phyloP scores from a whole-genome alignment of 768 basidiomycete species.

The Mycena haematopus region DNA sequence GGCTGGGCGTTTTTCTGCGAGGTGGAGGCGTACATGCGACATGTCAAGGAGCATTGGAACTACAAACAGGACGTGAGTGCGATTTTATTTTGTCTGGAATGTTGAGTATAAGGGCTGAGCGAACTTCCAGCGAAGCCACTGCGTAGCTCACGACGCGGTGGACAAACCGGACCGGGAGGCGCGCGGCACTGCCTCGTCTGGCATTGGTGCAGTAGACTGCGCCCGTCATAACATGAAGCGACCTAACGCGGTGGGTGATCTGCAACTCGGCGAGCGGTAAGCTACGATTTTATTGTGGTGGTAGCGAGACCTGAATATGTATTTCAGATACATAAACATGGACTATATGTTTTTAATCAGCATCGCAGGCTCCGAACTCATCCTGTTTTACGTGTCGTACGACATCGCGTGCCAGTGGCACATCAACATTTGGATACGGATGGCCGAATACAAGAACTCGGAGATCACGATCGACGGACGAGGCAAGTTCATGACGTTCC shows the following conservation, averaged over 20 bases:
- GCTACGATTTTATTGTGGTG: too few relatives aligned
- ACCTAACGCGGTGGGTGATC: slow-evolving; percentile 28
- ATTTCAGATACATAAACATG: slow-evolving; percentile 20
- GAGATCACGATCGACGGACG: not conserved
- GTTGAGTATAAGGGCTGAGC: not conserved
- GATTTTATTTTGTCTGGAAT: not conserved
- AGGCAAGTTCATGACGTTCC: slow-evolving; percentile 15
- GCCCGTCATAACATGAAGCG: slow-evolving; percentile 9
- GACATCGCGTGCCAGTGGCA: slow-evolving; percentile 33
- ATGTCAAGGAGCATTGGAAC: not conserved
- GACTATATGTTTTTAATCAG: slow-evolving; percentile 37
- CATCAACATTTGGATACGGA: slow-evolving; percentile 4
- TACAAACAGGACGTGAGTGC: not conserved
- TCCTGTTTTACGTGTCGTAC: slow-evolving; percentile 29
- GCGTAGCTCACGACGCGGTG: not conserved
- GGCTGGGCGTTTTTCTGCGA: slow-evolving; percentile 40
- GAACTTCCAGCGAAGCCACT: not conserved
- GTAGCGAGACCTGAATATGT: not conserved
- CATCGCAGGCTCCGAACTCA: slow-evolving; percentile 11
- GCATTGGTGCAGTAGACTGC: not conserved
- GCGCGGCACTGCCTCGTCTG: not conserved
- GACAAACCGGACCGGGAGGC: not conserved
- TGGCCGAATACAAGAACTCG: not conserved
- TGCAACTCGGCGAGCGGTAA: slow-evolving; percentile 32
- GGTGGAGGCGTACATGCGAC: slow-evolving; percentile 24